These are phyloP conservation scores for Talaromyces sp. DNA, from an alignment of 2,329 filamentous ascomycete species.

Conservation along the genomic window DNA sequence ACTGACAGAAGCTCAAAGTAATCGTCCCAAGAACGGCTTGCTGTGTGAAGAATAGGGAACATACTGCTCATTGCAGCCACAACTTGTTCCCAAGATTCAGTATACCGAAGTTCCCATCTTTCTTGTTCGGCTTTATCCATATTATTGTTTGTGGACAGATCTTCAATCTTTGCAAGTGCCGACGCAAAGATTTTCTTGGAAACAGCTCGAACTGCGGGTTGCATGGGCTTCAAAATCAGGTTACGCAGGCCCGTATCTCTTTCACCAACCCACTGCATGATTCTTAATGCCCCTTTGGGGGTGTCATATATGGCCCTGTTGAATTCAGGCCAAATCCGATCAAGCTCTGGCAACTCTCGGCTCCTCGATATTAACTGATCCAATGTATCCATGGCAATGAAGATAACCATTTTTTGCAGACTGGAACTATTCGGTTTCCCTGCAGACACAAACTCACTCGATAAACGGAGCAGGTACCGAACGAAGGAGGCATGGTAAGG, in stretches of 20 bases:
- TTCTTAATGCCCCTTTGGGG: slow-evolving; percentile 52
- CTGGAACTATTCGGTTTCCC: slow-evolving; percentile 46
- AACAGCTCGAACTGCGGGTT: slow-evolving; percentile 51
- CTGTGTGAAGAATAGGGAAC: slow-evolving; percentile 58
- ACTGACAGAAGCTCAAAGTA: slow-evolving; percentile 65
- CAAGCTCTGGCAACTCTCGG: slow-evolving; percentile 62
- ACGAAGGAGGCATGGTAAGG: slow-evolving; percentile 65
- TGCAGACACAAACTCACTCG: slow-evolving; percentile 46
- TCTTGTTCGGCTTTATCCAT: slow-evolving; percentile 20
- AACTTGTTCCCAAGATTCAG: slow-evolving; percentile 24
- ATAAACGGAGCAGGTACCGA: slow-evolving; percentile 53
- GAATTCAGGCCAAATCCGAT: slow-evolving; percentile 50
- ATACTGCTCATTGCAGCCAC: slow-evolving; percentile 50
- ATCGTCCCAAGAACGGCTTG: slow-evolving; percentile 67
- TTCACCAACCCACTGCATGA: slow-evolving; percentile 56
- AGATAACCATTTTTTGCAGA: slow-evolving; percentile 40
- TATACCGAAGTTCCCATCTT: slow-evolving; percentile 22
- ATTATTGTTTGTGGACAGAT: slow-evolving; percentile 19
- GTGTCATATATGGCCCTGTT: slow-evolving; percentile 47
- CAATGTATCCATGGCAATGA: slow-evolving; percentile 53
- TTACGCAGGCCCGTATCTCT: slow-evolving; percentile 57
- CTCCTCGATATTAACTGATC: slow-evolving; percentile 69
- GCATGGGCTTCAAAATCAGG: slow-evolving; percentile 58
- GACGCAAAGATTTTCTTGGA: slow-evolving; percentile 48
- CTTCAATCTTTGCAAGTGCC: slow-evolving; percentile 51